Percentiles rank a stretch among this genome's conserved stretches.
Conservation (phyloP, 352 stramenopile species). For the Phytophthora nicotianae region DNA sequence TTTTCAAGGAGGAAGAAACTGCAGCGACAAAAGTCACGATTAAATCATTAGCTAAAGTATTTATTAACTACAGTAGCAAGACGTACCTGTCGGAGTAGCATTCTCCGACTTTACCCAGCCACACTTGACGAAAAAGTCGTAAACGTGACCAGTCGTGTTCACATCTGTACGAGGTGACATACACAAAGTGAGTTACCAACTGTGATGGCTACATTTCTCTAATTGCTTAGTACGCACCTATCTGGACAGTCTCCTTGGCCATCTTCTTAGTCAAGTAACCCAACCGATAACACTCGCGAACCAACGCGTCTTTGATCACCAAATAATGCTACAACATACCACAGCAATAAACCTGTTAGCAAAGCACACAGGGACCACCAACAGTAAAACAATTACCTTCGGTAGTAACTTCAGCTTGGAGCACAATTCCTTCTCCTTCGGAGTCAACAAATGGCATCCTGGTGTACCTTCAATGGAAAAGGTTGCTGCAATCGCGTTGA, state of each 20-base stretch:
- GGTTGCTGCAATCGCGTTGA: conserved; percentile 44
- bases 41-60: conserved; percentile 4
- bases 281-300: conserved; percentile 87
- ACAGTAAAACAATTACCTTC: conserved; percentile 48
- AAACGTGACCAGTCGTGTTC: conserved; percentile 86
- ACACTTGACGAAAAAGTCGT: conserved; percentile 91
- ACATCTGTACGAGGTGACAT: conserved; percentile 56
- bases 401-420: conserved; percentile 91
- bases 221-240: conserved; percentile 60
- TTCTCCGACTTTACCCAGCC: conserved; percentile 83
- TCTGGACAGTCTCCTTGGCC: conserved; percentile 90
- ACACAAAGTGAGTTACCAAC: conserved; percentile 21
- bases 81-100: conserved; percentile 59
- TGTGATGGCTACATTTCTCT: conserved; percentile 6
- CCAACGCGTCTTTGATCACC: conserved; percentile 94
- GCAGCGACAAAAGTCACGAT: conserved; percentile 2
- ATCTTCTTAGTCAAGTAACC: conserved; percentile 79
- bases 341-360: conserved; percentile 14
- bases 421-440: conserved; percentile 92
- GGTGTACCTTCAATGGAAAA: conserved; percentile 85
- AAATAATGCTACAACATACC: conserved; percentile 84
- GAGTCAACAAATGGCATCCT: conserved; percentile 88
- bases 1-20: conserved; percentile 37
- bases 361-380: not conserved
- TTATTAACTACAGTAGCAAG: not conserved